Base-by-base conservation (phyloP, 805 yeast genomes). In the Cyberlindnera sargentensis region DNA sequence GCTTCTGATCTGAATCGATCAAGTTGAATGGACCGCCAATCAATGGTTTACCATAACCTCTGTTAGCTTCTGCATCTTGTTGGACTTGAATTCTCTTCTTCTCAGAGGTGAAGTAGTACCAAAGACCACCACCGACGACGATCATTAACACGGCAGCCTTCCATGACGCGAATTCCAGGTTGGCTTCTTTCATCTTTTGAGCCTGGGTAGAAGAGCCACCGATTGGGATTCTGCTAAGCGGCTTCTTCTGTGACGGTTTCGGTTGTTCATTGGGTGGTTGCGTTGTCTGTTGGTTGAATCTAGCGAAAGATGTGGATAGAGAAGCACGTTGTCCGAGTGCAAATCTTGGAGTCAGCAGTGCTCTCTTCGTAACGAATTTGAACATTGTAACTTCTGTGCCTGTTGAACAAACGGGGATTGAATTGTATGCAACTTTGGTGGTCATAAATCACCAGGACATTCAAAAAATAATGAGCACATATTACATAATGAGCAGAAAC, bases 21-120 rank as follows among this genome's bases (percentile, higher is more conserved):
- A 93, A 67, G 44, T 73, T 67, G 64, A 93, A 93, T 9, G 88
- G 83, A 0, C 98, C 98, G 23, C 99, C 99, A 48, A 93, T 84
- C 38, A 85, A 70, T 2, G 98, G 97, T 60, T 82, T 88, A 24
- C 99, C 99, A 55, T 84, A 72, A 15, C 96, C 93, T 65, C 91
- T 76, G 59, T 85, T 87, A 43, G 82, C 76, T 54, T 87, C 95
- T 20, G 89, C 95, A 56, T 83, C 88, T 53, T 78, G 82, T 57
- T 85, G 84, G 27, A 80, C 69, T 50, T 80, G 77, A 37, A 90
- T 59, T 61, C 87, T 78, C 60, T 78, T 77, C 71, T 88, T 90
- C 59, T 91, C 96, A 40, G 68, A 68, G 39, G 75, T 72, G 65
- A 91, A 90, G 63, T 79, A 78, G 59, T 70, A 82, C 11, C 87